A percentile compares a stretch with the other conserved stretches of the same genome.
Conservation (phyloP, 768 basidiomycete genomes). For the Mrakia hoshinonis region DNA sequence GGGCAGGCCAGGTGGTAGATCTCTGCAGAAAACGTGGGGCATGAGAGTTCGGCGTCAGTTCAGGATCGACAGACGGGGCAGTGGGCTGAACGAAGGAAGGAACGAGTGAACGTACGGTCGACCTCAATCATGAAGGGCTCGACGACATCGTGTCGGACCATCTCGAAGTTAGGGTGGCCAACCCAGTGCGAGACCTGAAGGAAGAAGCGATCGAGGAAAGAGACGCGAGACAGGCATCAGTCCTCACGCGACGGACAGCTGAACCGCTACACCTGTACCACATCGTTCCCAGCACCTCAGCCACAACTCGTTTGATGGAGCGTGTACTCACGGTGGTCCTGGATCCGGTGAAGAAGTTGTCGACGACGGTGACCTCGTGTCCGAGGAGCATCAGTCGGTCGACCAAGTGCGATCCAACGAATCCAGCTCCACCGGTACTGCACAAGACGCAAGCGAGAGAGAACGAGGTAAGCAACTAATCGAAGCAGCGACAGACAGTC, state of each 20-base stretch:
- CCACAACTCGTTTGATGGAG: background rate
- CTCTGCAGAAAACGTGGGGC: slow-evolving; percentile 47
- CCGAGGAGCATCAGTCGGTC: slow-evolving; percentile 96
- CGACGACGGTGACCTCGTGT: slow-evolving; percentile 91
- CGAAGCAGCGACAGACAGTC: no score
- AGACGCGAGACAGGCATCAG: background rate
- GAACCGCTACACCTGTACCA: no score
- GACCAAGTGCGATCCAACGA: slow-evolving; percentile 93
- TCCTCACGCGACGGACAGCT: background rate
- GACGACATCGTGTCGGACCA: slow-evolving; percentile 94
- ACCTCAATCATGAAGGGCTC: slow-evolving; percentile 98
- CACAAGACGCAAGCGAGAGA: background rate
- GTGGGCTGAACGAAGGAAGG: background rate
- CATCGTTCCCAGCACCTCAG: background rate
- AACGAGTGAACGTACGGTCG: slow-evolving; percentile 62
- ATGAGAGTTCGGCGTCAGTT: slow-evolving; percentile 4
- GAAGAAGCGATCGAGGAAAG: background rate
- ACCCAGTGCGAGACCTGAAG: slow-evolving; percentile 41
- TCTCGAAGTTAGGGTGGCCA: slow-evolving; percentile 97
- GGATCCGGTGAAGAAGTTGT: slow-evolving; percentile 98
- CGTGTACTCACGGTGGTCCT: slow-evolving; percentile 84
- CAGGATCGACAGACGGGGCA: background rate
- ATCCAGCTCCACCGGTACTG: slow-evolving; percentile 96
- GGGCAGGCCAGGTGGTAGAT: slow-evolving; percentile 99
- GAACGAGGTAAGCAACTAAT: background rate